Evolutionary conservation across 306 rosid genomes (phyloP).

Genomic region (Acacia crassicarpa): DNA sequence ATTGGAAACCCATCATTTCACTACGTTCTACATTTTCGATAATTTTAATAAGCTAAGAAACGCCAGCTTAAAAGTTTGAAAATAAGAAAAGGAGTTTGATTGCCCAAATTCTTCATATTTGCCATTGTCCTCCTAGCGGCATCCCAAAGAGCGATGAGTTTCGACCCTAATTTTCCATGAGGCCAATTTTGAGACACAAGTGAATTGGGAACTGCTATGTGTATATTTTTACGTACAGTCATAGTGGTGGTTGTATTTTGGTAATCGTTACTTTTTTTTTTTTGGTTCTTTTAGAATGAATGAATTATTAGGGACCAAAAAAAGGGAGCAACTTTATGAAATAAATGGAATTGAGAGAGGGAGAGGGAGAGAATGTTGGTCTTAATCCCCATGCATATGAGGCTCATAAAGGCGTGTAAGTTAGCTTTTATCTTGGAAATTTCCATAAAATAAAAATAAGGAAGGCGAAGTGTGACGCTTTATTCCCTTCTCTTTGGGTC

Average conservation of each 20-base stretch:
- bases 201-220: background rate
- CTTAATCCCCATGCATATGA: conserved; percentile 26
- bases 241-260: background rate
- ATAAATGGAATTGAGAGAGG: conserved; percentile 15
- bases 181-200: background rate
- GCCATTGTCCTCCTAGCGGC: background rate
- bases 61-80: background rate
- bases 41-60: background rate
- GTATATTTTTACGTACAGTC: background rate
- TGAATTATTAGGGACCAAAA: conserved; percentile 23
- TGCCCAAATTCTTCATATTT: background rate
- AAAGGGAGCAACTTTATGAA: conserved; percentile 5
- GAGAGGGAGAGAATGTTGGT: conserved; percentile 10
- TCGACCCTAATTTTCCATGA: background rate
- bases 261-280: background rate
- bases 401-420: conserved; percentile 30
- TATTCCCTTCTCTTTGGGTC: conserved; percentile 71
- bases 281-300: background rate
- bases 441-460: conserved; percentile 35
- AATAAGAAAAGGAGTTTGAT: background rate
- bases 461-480: conserved; percentile 43
- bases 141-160: background rate
- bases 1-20: background rate
- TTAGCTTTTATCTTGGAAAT: conserved; percentile 29
- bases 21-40: background rate